These are phyloP conservation scores for Fusarium citri DNA, from an alignment of 2,329 filamentous ascomycete genomes.

Conservation along the genomic window DNA sequence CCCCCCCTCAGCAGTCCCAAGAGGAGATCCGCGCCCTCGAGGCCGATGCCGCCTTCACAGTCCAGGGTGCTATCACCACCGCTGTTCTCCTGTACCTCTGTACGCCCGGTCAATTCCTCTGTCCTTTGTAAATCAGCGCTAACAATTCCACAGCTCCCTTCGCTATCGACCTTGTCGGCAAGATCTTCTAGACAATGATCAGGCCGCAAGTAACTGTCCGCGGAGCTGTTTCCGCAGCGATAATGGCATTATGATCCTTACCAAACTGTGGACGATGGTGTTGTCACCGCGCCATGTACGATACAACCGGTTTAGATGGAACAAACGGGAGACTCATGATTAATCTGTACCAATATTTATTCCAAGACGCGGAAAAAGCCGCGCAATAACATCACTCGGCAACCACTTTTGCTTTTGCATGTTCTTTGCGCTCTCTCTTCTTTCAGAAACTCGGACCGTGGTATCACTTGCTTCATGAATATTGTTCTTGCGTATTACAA, in stretches of 20 bases:
- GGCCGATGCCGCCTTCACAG: conserved; percentile 72
- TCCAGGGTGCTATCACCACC: conserved; percentile 74
- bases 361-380: conserved; percentile 24
- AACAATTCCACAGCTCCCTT: conserved; percentile 62
- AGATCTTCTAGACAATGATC: conserved; percentile 53
- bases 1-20: conserved; percentile 74
- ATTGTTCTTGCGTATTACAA: conserved; percentile 31
- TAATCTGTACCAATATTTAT: conserved; percentile 43
- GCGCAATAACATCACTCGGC: conserved; percentile 32
- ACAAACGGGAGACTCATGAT: conserved; percentile 39
- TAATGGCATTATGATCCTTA: conserved; percentile 15
- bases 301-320: conserved; percentile 39
- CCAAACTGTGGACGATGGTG: conserved; percentile 22
- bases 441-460: background rate
- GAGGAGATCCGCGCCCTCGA: conserved; percentile 79
- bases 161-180: conserved; percentile 64
- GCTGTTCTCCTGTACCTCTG: conserved; percentile 80
- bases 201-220: background rate
- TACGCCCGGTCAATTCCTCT: conserved; percentile 57
- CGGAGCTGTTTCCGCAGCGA: conserved; percentile 8
- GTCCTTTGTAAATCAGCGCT: background rate
- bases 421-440: background rate
- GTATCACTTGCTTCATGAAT: conserved; percentile 19
- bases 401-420: conserved; percentile 14
- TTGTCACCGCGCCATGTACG: conserved; percentile 36